phyloP scores from a whole-genome alignment of 495 filamentous ascomycete species.

The Mytilinidion resinicola region DNA sequence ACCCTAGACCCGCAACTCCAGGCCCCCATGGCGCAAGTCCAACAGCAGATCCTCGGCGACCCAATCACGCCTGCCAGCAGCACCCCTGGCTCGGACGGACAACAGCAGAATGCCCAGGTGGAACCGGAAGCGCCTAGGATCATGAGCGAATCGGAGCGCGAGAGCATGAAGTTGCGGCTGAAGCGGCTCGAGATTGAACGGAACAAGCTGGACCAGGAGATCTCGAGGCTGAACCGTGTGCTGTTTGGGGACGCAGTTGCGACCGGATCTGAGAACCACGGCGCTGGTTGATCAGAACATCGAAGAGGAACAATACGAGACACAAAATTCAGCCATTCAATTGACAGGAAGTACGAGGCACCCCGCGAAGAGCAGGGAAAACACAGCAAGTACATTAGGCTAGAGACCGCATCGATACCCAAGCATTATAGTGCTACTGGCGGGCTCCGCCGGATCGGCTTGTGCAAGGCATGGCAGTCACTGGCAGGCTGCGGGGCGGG shows the following conservation, averaged over 20 bases:
- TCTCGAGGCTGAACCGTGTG: conserved; percentile 2
- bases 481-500: too few species aligned
- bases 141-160: conserved; percentile 7
- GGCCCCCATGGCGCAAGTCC: not conserved
- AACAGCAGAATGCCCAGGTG: not conserved
- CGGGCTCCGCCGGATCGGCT: too few species aligned
- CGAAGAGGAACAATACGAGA: too few species aligned
- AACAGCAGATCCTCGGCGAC: not conserved
- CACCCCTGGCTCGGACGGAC: not conserved
- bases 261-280: not conserved
- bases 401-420: too few species aligned
- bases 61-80: conserved; percentile 1
- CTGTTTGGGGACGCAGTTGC: not conserved
- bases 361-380: too few species aligned
- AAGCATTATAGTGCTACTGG: too few species aligned
- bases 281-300: not conserved
- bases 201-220: conserved; percentile 15
- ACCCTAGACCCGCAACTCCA: not conserved
- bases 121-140: not conserved
- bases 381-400: too few species aligned
- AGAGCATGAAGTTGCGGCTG: conserved; percentile 11
- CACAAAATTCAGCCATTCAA: too few species aligned
- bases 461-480: too few species aligned
- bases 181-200: conserved; percentile 18
- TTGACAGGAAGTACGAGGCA: too few species aligned